Percentiles rank a stretch among this genome's conserved stretches.
Conservation (phyloP, 2,329 filamentous ascomycete species). For the Fusarium acutatum region DNA sequence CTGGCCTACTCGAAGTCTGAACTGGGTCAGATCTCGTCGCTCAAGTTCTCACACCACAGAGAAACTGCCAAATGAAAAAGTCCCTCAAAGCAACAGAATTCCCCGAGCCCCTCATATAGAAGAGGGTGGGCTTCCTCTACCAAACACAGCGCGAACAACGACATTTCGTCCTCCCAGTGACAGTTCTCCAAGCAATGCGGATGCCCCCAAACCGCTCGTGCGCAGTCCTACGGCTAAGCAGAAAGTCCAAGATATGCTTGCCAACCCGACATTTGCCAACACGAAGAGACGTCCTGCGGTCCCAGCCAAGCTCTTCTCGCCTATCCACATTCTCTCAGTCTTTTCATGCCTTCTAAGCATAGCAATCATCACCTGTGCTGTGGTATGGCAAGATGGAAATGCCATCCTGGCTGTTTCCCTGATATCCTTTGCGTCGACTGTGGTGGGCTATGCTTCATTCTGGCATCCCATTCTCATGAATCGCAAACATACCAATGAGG, state of each 20-base stretch:
- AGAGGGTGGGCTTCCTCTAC: slow-evolving; percentile 15
- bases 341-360: slow-evolving; percentile 60
- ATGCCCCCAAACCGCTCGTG: slow-evolving; percentile 22
- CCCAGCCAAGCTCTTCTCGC: slow-evolving; percentile 58
- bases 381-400: slow-evolving; percentile 48
- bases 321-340: slow-evolving; percentile 62
- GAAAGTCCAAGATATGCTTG: slow-evolving; percentile 54
- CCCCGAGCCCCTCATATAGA: slow-evolving; percentile 22
- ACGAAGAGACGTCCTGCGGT: slow-evolving; percentile 54
- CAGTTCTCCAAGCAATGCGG: neutral
- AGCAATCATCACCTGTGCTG: slow-evolving; percentile 56
- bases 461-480: slow-evolving; percentile 66
- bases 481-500: slow-evolving; percentile 56
- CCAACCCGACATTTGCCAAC: slow-evolving; percentile 52
- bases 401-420: slow-evolving; percentile 56
- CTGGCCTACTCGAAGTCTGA: slow-evolving; percentile 14
- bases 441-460: slow-evolving; percentile 65
- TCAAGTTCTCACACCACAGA: neutral
- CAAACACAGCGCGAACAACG: slow-evolving; percentile 3
- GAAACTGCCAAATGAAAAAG: neutral
- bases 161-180: slow-evolving; percentile 5
- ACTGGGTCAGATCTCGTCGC: slow-evolving; percentile 14
- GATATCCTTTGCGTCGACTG: slow-evolving; percentile 61
- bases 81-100: neutral
- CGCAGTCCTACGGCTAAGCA: slow-evolving; percentile 50